phyloP scores from a whole-genome alignment of 2,329 filamentous ascomycete genomes.

The Trichothecium sympodiale region DNA sequence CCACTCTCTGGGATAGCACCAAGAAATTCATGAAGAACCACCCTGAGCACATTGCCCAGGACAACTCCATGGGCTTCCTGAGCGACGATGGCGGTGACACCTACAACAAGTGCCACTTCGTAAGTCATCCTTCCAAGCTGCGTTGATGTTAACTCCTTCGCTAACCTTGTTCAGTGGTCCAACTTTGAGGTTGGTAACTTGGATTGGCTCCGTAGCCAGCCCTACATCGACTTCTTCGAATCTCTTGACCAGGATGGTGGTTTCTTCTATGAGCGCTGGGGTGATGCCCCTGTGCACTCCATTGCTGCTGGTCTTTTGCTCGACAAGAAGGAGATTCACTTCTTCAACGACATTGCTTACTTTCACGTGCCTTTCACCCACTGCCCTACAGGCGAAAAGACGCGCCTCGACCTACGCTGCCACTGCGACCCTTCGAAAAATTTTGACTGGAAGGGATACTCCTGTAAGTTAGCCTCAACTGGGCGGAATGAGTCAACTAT shows the following conservation, averaged over 20 bases:
- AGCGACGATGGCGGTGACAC: constrained; percentile 84
- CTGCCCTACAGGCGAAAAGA: constrained; percentile 85
- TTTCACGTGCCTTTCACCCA: constrained; percentile 97
- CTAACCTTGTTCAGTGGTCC: constrained; percentile 60
- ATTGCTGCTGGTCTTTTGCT: constrained; percentile 82
- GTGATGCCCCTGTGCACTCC: constrained; percentile 95
- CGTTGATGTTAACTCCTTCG: constrained; percentile 4
- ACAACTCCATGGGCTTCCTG: constrained; percentile 83
- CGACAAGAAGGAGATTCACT: constrained; percentile 89
- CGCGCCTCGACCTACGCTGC: constrained; percentile 74
- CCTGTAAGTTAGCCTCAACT: constrained; percentile 55
- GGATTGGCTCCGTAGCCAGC: constrained; percentile 80
- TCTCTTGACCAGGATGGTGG: constrained; percentile 81
- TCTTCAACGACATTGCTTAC: constrained; percentile 98
- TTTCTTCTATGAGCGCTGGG: constrained; percentile 99
- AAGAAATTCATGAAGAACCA: constrained; percentile 89
- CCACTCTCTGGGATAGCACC: constrained; percentile 87
- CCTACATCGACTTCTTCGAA: constrained; percentile 86
- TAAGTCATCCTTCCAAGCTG: constrained; percentile 38
- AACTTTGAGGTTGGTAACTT: constrained; percentile 97
- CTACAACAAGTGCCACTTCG: constrained; percentile 97
- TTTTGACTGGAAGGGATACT: constrained; percentile 99
- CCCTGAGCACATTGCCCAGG: constrained; percentile 75
- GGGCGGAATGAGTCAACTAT: neutral
- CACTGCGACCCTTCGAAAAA: constrained; percentile 93